Conservation (phyloP, 2,329 filamentous ascomycete species). For the Gremmenia infestans region DNA sequence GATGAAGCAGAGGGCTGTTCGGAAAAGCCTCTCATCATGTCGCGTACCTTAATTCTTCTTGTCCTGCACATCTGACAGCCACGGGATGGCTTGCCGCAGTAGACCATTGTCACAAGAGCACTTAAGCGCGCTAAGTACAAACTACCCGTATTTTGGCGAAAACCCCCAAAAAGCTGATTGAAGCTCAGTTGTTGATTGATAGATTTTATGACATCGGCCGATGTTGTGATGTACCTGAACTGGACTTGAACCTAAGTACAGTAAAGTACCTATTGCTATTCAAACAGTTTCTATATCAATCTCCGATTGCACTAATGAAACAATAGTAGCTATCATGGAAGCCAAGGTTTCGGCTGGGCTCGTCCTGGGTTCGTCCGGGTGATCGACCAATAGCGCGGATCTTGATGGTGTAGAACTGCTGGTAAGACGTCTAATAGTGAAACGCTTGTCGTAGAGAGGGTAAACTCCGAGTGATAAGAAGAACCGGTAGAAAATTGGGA, state of each 20-base stretch:
- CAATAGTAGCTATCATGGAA: conserved; percentile 16
- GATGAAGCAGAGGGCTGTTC: not conserved
- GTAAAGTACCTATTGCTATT: no score
- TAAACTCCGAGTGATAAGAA: not conserved
- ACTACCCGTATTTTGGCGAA: not conserved
- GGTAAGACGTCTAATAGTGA: not conserved
- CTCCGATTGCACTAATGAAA: conserved; percentile 11
- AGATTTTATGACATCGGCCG: no score
- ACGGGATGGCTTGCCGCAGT: conserved; percentile 60
- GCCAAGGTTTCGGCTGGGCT: not conserved
- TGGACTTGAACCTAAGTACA: no score
- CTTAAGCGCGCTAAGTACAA: not conserved
- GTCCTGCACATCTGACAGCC: conserved; percentile 73
- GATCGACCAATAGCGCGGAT: not conserved
- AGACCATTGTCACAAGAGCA: conserved; percentile 47
- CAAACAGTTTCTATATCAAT: no score
- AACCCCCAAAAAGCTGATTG: no score
- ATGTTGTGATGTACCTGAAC: no score
- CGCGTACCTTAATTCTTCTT: conserved; percentile 64
- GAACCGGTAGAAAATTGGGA: conserved; percentile 21
- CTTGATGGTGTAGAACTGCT: not conserved
- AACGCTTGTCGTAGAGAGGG: no score
- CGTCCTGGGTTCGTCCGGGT: not conserved
- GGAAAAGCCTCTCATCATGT: not conserved
- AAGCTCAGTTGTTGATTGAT: no score